These are phyloP conservation scores for Candida dajiaensis DNA, from an alignment of 805 yeast species.

Conservation along the genomic window DNA sequence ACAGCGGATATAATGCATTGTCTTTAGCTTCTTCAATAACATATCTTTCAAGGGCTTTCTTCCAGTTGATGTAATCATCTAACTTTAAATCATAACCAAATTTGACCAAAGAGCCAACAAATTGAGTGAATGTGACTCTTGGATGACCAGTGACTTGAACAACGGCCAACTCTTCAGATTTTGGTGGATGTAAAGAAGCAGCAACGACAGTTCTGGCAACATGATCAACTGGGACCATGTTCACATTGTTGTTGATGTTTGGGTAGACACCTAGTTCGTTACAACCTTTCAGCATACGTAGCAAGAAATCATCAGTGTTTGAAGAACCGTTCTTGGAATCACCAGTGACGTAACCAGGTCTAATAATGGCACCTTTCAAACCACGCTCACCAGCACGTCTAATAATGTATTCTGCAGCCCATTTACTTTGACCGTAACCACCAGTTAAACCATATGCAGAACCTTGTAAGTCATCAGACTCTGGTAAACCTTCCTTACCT, in stretches of 20 bases:
- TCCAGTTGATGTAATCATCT: conserved; percentile 76
- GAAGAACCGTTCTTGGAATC: conserved; percentile 78
- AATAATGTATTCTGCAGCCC: conserved; percentile 92
- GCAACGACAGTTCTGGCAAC: conserved; percentile 91
- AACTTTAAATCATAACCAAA: conserved; percentile 70
- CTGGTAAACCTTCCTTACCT: conserved; percentile 72
- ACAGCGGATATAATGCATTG: conserved; percentile 84
- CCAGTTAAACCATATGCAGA: conserved; percentile 77
- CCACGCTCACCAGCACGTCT: conserved; percentile 88
- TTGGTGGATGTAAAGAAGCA: conserved; percentile 72
- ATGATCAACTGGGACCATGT: conserved; percentile 97
- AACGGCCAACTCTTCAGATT: conserved; percentile 49
- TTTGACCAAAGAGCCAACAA: conserved; percentile 52
- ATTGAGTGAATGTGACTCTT: conserved; percentile 73
- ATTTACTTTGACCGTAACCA: conserved; percentile 96
- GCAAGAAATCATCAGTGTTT: conserved; percentile 93
- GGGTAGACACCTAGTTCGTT: conserved; percentile 84
- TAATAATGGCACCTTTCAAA: conserved; percentile 77
- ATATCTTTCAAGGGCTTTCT: conserved; percentile 61
- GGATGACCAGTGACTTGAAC: conserved; percentile 99
- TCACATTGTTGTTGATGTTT: conserved; percentile 78
- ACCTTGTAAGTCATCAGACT: conserved; percentile 77
- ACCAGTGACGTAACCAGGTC: conserved; percentile 97
- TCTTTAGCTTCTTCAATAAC: conserved; percentile 73
- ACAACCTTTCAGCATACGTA: conserved; percentile 93